Percentiles rank a stretch among this genome's conserved stretches.
Conservation (phyloP, 2,329 filamentous ascomycete species). For the Microsporum audouinii region DNA sequence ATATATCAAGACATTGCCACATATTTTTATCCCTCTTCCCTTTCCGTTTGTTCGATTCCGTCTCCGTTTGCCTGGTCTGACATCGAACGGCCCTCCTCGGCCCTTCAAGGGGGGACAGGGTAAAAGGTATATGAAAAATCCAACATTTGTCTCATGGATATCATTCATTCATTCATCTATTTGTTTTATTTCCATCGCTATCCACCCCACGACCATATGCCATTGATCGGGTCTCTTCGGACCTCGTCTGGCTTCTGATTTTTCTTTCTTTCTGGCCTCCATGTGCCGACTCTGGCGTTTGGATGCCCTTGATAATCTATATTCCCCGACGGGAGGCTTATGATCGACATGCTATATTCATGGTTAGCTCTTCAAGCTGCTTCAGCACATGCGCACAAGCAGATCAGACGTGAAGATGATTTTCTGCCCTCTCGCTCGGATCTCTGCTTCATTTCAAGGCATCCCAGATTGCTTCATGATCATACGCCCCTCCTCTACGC, state of each 20-base stretch:
- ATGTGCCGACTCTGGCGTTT: neutral
- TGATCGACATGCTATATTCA: conserved; percentile 1
- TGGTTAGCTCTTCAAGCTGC: neutral
- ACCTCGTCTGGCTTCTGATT: neutral
- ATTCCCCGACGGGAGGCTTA: neutral
- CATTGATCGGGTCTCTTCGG: neutral
- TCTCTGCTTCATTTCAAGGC: neutral
- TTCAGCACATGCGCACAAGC: neutral
- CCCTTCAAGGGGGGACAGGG: neutral
- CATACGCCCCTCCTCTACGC: neutral
- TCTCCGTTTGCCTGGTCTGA: neutral
- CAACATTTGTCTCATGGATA: neutral
- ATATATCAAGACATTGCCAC: neutral
- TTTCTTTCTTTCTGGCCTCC: neutral
- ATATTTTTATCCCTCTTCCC: neutral
- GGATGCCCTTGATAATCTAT: neutral
- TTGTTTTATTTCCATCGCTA: neutral
- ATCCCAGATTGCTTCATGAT: neutral
- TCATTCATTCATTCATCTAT: neutral
- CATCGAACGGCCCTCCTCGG: neutral
- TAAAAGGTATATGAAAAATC: conserved; percentile 1
- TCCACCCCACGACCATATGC: neutral
- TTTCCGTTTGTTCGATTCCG: neutral
- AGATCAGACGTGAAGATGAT: neutral
- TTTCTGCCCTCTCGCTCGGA: neutral